Conservation (phyloP, 495 filamentous ascomycete species). For the Evansstolkia leycettana region DNA sequence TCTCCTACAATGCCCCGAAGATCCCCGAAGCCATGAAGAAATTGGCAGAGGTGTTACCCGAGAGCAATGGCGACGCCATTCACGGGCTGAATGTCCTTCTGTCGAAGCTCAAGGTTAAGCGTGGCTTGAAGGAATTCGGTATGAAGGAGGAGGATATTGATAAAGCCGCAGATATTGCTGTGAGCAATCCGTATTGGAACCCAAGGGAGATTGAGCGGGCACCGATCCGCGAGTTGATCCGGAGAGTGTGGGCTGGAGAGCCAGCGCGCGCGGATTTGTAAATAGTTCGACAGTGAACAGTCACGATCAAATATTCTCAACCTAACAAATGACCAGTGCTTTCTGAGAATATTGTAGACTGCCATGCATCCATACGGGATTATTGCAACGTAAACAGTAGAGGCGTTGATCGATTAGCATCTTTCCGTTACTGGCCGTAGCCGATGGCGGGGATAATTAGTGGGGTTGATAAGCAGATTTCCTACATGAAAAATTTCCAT, state of each 20-base stretch:
- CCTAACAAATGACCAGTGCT: conserved; percentile 2
- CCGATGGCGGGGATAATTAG: neutral
- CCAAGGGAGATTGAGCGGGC: conserved; percentile 44
- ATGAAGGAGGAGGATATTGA: conserved; percentile 58
- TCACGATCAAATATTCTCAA: neutral
- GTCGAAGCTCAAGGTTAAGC: conserved; percentile 43
- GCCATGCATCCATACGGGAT: too few relatives aligned
- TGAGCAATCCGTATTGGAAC: conserved; percentile 54
- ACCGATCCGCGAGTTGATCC: conserved; percentile 49
- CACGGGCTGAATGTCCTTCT: conserved; percentile 50
- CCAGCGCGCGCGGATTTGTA: conserved; percentile 42
- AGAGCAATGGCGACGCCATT: conserved; percentile 45
- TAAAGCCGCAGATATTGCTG: conserved; percentile 52
- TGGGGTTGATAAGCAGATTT: conserved; percentile 1
- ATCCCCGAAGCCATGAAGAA: conserved; percentile 47
- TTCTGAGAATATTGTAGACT: too few relatives aligned
- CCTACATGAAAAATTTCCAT: conserved; percentile 4
- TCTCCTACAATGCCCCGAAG: conserved; percentile 54
- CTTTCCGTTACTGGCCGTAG: neutral
- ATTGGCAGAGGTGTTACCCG: conserved; percentile 45
- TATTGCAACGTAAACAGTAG: neutral
- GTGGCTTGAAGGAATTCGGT: conserved; percentile 44
- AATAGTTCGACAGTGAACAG: neutral
- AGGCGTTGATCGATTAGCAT: neutral
- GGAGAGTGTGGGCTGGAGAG: conserved; percentile 58